These are phyloP conservation scores for Trypanosoma boissoni DNA, from an alignment of 208 protist genomes.

Conservation along the genomic window DNA sequence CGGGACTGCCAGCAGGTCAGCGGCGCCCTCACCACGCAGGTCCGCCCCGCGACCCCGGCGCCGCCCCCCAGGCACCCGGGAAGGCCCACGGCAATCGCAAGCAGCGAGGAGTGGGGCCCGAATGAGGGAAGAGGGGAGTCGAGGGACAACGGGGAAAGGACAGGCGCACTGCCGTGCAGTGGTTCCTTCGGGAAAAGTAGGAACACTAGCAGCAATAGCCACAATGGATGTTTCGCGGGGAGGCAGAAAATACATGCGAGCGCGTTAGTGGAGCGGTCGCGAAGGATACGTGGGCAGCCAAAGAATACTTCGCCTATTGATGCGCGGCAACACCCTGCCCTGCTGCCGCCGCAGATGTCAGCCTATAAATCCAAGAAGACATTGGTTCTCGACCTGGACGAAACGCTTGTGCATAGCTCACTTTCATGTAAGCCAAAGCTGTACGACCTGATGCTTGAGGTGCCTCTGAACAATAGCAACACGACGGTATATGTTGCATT, in stretches of 20 bases:
- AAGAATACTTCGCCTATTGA: slow-evolving; percentile 84
- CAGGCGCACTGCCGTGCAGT: too few species aligned
- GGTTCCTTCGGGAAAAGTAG: not conserved
- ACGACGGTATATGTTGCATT: slow-evolving; percentile 86
- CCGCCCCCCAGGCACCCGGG: not conserved
- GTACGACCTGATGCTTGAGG: slow-evolving; percentile 69
- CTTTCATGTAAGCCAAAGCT: slow-evolving; percentile 55
- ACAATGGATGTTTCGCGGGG: not conserved
- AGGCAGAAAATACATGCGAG: slow-evolving; percentile 40
- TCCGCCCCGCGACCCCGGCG: slow-evolving; percentile 6
- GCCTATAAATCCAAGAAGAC: slow-evolving; percentile 56
- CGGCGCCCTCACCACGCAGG: slow-evolving; percentile 38
- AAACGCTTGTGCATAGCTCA: slow-evolving; percentile 88
- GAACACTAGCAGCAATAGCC: slow-evolving; percentile 15
- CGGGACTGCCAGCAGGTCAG: slow-evolving; percentile 16
- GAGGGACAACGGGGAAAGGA: too few species aligned
- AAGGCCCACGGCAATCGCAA: not conserved
- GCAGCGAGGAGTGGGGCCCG: too few species aligned
- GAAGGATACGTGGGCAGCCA: slow-evolving; percentile 57
- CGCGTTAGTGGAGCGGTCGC: slow-evolving; percentile 41
- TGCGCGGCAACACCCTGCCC: slow-evolving; percentile 48
- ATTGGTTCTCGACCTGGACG: slow-evolving; percentile 87
- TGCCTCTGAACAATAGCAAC: slow-evolving; percentile 48
- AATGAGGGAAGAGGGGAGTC: too few species aligned
- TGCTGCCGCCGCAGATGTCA: slow-evolving; percentile 53